A percentile compares a stretch with the other conserved stretches of the same genome.
Evolutionary conservation across 108 stramenopile genomes (phyloP).

Genomic region (Nannochloropsis gaditana): DNA sequence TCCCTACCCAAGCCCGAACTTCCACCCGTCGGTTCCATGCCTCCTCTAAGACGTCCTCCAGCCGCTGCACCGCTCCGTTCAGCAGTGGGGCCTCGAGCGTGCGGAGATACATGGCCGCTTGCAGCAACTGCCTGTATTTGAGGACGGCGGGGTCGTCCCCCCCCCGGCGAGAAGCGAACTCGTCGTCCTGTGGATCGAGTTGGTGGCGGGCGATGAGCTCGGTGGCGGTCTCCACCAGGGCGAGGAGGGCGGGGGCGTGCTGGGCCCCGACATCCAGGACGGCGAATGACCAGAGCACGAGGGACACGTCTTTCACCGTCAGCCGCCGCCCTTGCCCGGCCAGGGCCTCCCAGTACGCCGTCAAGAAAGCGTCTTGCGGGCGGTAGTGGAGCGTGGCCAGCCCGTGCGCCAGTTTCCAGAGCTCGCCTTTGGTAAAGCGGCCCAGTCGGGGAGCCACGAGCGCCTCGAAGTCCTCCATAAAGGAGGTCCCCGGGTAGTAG

Average conservation of each 20-base stretch:
- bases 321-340: neutral
- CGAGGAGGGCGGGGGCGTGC: neutral
- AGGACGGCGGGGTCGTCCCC: constrained; percentile 10
- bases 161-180: neutral
- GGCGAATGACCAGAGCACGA: neutral
- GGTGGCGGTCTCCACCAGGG: constrained; percentile 3
- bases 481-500: neutral
- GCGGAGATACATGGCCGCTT: neutral
- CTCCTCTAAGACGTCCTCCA: neutral
- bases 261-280: neutral
- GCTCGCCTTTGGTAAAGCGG: neutral
- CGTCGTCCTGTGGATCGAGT: constrained; percentile 7
- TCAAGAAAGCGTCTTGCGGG: neutral
- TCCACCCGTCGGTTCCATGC: neutral
- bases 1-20: neutral
- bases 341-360: neutral
- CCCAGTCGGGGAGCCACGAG: neutral
- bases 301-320: neutral
- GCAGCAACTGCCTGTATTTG: neutral
- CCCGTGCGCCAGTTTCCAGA: neutral
- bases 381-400: neutral
- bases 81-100: neutral
- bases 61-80: neutral
- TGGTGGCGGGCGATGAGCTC: neutral
- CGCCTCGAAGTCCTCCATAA: constrained; percentile 12